Conservation (phyloP, 2,329 filamentous ascomycete genomes). For the Neonectria punicea region DNA sequence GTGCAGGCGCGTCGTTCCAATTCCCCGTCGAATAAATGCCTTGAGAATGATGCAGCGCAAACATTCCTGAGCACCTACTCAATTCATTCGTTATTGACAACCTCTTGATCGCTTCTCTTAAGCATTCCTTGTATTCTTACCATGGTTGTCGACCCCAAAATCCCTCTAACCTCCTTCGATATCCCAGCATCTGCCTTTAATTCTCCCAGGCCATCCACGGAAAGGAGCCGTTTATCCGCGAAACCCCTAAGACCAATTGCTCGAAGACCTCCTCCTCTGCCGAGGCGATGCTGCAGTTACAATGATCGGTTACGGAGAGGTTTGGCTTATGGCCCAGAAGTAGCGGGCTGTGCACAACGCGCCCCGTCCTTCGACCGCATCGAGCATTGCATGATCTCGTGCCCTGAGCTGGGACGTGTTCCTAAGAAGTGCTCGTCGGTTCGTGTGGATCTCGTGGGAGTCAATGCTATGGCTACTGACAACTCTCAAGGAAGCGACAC, state of each 20-base stretch:
- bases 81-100: neutral
- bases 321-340: neutral
- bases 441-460: neutral
- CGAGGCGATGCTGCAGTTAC: neutral
- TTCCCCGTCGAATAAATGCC: neutral
- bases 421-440: conserved; percentile 8
- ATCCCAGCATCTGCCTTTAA: neutral
- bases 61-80: neutral
- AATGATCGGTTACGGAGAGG: neutral
- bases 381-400: conserved; percentile 24
- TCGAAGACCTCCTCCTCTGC: neutral
- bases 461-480: neutral
- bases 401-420: conserved; percentile 26
- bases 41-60: neutral
- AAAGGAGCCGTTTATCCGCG: neutral
- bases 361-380: conserved; percentile 3
- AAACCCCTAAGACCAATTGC: neutral
- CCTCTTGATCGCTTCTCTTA: neutral
- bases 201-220: neutral
- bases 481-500: conserved; percentile 21
- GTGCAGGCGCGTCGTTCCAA: neutral
- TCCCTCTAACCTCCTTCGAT: neutral
- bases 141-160: neutral
- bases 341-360: neutral
- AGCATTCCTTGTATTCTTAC: neutral